Conservation (phyloP, 2,329 filamentous ascomycete species). For the Calonectria pteridis region DNA sequence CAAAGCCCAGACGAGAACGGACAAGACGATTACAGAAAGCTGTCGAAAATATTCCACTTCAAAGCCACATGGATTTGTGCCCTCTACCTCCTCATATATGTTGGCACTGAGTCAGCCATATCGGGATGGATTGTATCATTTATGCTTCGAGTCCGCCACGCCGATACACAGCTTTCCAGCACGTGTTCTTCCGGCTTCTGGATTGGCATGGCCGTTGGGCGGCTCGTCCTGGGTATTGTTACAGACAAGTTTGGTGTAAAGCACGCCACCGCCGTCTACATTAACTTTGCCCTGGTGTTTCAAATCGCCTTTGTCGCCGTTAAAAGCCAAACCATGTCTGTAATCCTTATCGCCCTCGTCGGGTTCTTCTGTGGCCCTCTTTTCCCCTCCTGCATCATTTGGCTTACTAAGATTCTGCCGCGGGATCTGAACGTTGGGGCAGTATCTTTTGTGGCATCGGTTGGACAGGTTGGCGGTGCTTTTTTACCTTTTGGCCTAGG, state of each 20-base stretch:
- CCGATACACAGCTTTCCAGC: conserved; percentile 51
- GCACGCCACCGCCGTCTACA: background rate
- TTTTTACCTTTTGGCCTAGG: conserved; percentile 50
- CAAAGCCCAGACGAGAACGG: background rate
- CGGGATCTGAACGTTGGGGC: conserved; percentile 50
- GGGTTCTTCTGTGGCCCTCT: background rate
- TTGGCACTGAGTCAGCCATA: conserved; percentile 58
- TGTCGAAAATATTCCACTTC: conserved; percentile 47
- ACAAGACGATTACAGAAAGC: background rate
- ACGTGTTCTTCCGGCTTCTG: conserved; percentile 59
- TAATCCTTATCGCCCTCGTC: background rate
- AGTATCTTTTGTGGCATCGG: conserved; percentile 57
- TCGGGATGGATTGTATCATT: conserved; percentile 61
- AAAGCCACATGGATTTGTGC: conserved; percentile 56
- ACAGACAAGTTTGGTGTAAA: conserved; percentile 45
- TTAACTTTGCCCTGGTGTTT: background rate
- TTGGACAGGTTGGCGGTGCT: conserved; percentile 59
- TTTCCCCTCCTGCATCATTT: background rate
- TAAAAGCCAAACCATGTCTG: background rate
- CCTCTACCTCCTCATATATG: conserved; percentile 57
- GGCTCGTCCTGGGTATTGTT: conserved; percentile 48
- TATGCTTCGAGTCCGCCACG: conserved; percentile 55
- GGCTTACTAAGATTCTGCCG: conserved; percentile 32
- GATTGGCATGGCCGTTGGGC: conserved; percentile 57
- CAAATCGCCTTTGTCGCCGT: background rate